Base-by-base conservation (phyloP, 73 alveolate genomes). In the Paraurostyla sp. region DNA sequence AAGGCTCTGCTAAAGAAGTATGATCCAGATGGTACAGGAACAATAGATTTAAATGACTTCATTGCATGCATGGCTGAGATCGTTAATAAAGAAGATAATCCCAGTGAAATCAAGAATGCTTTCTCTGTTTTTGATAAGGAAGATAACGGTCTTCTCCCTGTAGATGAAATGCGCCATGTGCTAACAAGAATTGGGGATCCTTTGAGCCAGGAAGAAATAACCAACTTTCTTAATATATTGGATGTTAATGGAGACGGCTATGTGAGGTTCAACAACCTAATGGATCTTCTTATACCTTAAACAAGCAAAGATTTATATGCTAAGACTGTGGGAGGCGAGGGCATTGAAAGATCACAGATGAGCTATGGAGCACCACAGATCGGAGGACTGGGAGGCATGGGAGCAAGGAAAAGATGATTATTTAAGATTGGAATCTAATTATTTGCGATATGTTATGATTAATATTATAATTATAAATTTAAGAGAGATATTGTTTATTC, bases 111-210 rank as follows among this genome's bases (percentile, higher is more conserved):
- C 42, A 63, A 86, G 29, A 73, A 58, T 35, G 92, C 92, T 0
- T 90, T 90, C 73, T 82, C 95, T 0, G 87, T 90, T 0, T 90
- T 90, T 40, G 95, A 90, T 69, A 90, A 90, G 46, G 95, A 90
- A 60, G 95, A 87, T 22, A 68, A 62, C 41, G 92, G 92, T 0
- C 49, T 83, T 78, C 84, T 90, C 16, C 83, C 90, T 23, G 71
- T 83, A 16, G 85, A 38, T 18, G 95, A 90, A 41, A 54, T 90
- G 80, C 46, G 76, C 30, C 95, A 90, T 59, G 92, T 90, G n/a
- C 62, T 90, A n/a, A 83, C 90, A 4, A 33, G 95, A 43, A 81
- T 90, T 9, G 95, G 95, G 18, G 95, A 90, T 49, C 90, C 60
- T 15, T 80, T 90, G 23, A 41, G 59, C 49, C 69, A 41, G 22